Evolutionary conservation across 495 filamentous ascomycete genomes (phyloP).

Genomic region (Aspergillus nidulans): DNA sequence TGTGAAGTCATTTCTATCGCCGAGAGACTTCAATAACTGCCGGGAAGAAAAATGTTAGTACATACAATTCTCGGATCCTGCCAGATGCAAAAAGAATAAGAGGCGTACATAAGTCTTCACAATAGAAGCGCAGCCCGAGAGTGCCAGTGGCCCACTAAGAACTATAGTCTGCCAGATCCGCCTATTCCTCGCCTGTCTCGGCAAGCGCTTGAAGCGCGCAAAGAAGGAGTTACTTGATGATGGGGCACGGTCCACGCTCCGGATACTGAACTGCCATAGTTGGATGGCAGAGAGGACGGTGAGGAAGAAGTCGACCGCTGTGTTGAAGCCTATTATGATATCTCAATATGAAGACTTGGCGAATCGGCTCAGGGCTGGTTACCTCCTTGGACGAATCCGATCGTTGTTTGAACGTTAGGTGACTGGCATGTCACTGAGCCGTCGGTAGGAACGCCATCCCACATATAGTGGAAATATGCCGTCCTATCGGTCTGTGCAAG

Average conservation of each 20-base stretch:
- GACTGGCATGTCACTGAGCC: conserved; percentile 33
- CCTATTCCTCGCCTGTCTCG: conserved; percentile 5
- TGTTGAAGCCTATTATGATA: conserved; percentile 28
- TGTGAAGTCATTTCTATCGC: conserved; percentile 14
- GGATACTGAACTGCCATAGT: conserved; percentile 32
- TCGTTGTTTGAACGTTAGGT: conserved; percentile 1
- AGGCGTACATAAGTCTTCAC: conserved; percentile 17
- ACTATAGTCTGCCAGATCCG: conserved; percentile 17
- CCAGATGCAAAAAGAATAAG: no score
- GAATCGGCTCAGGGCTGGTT: no score
- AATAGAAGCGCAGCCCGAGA: conserved; percentile 18
- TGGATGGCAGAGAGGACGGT: conserved; percentile 30
- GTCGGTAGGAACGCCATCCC: conserved; percentile 32
- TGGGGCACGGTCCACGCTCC: neutral
- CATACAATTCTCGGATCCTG: no score
- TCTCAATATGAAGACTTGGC: no score
- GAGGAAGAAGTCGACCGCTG: conserved; percentile 31
- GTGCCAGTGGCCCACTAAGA: conserved; percentile 11
- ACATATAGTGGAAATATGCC: conserved; percentile 39
- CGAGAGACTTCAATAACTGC: conserved; percentile 14
- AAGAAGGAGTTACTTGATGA: neutral
- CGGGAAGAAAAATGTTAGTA: neutral
- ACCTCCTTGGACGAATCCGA: no score
- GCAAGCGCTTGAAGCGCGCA: conserved; percentile 8
- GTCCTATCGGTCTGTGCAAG: conserved; percentile 23